A percentile compares a stretch with the other conserved stretches of the same genome.
Evolutionary conservation across 371 early-diverging fungal species (phyloP).

Genomic region (Synchytrium microbalum): DNA sequence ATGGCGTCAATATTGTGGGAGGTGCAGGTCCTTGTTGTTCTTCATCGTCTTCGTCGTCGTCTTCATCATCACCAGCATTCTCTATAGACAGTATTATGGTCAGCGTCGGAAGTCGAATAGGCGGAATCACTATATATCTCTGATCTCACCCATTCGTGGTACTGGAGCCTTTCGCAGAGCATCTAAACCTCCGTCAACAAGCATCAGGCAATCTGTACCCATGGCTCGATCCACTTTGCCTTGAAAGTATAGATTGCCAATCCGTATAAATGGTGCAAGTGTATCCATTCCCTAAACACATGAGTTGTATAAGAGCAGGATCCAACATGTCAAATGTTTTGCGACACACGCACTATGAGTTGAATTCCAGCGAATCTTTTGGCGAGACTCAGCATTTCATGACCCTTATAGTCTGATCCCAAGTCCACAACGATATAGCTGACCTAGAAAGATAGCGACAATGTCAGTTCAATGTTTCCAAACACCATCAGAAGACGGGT

Average conservation of each 20-base stretch:
- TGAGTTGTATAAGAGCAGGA: neutral
- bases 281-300: neutral
- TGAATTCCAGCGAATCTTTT: neutral
- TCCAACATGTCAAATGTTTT: neutral
- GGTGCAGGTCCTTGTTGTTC: neutral
- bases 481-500: neutral
- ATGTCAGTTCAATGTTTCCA: neutral
- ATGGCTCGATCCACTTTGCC: neutral
- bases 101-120: neutral
- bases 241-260: conserved; percentile 1
- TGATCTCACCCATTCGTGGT: neutral
- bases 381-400: neutral
- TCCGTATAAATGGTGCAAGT: conserved; percentile 1
- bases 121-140: neutral
- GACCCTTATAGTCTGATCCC: neutral
- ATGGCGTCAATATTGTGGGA: too few relatives aligned
- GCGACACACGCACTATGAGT: neutral
- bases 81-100: neutral
- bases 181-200: neutral
- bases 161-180: neutral
- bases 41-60: neutral
- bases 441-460: neutral
- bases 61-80: neutral
- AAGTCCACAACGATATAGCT: neutral
- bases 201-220: conserved; percentile 5